phyloP scores from a whole-genome alignment of 1,139 yeast species.

The Candida frijolesensis region DNA sequence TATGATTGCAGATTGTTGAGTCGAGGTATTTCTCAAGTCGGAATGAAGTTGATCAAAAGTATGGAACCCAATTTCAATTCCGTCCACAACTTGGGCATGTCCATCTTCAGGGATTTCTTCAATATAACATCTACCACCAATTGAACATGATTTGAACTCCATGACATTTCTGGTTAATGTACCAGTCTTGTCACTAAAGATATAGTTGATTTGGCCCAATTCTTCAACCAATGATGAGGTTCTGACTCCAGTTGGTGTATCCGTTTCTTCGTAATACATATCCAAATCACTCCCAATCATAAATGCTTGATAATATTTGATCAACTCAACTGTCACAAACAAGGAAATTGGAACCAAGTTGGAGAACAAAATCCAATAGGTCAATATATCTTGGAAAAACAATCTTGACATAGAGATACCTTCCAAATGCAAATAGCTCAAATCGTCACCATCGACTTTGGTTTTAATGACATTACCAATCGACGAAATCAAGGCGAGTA shows the following conservation, averaged over 20 bases:
- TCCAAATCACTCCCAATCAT: slow-evolving; percentile 94
- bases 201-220: slow-evolving; percentile 92
- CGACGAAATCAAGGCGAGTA: slow-evolving; percentile 77
- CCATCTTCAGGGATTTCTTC: slow-evolving; percentile 91
- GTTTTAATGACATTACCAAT: slow-evolving; percentile 83
- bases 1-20: slow-evolving; percentile 63
- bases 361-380: slow-evolving; percentile 95
- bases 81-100: slow-evolving; percentile 69
- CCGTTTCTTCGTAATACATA: slow-evolving; percentile 83
- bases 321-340: slow-evolving; percentile 93
- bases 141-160: slow-evolving; percentile 95
- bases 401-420: slow-evolving; percentile 69
- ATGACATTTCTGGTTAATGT: slow-evolving; percentile 92
- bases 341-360: slow-evolving; percentile 93
- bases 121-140: slow-evolving; percentile 90
- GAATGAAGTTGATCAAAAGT: slow-evolving; percentile 65
- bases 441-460: slow-evolving; percentile 50
- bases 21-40: slow-evolving; percentile 43
- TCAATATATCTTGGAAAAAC: slow-evolving; percentile 84
- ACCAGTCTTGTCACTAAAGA: slow-evolving; percentile 96
- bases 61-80: slow-evolving; percentile 79
- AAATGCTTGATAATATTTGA: slow-evolving; percentile 92
- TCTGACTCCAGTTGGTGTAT: slow-evolving; percentile 92
- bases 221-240: slow-evolving; percentile 96
- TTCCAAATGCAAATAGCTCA: slow-evolving; percentile 68